Evolutionary conservation across 202 grass and related monocot genomes (phyloP), one percentile per base, ranked within the genome.

Genomic region (Carex arenaria): DNA sequence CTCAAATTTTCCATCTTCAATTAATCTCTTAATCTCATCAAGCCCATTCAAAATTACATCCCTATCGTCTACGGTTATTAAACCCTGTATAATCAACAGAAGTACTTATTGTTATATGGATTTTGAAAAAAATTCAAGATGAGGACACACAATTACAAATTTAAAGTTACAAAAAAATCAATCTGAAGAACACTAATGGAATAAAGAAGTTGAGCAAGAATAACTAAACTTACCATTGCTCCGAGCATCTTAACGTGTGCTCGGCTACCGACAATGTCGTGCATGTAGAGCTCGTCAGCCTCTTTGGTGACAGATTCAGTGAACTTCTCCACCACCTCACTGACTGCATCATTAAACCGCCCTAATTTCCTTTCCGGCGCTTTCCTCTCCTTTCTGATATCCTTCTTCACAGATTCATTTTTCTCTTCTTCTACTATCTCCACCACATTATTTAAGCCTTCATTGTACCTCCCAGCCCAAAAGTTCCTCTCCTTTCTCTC

Each of bases 161-260:
- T 72, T 26, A 26, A 72, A 49, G 42, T 6, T 26, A 2, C 42
- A 72, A 72, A 72, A 20, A 23, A 23, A 71, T 49, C n/a, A 38
- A 62, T 26, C 19, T 61, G 1, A 18, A 59, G 11, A 78, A 72
- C 15, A 72, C 6, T 51, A 19, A 13, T 74, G 54, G 20, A 32
- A 3, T 32, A 32, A 77, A 57, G 7, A 45, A 43, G 1, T 19
- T 5, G 36, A 43, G 67, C 7, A 70, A 70, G 38, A n/a, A 43
- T 8, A 20, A 34, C 54, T 69, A 63, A 53, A 55, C 8, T 13
- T 82, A 98, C 96, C 89, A 95, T 91, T 7, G 82, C 82, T 17
- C 93, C 93, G 61, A 98, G 96, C 96, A 98, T 98, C 80, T 83
- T 82, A 65, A 93, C 96, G 72, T 98, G 96, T 40, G 93, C 96